phyloP scores from a whole-genome alignment of 441 rosid genomes.

The Pelargonium australe region DNA sequence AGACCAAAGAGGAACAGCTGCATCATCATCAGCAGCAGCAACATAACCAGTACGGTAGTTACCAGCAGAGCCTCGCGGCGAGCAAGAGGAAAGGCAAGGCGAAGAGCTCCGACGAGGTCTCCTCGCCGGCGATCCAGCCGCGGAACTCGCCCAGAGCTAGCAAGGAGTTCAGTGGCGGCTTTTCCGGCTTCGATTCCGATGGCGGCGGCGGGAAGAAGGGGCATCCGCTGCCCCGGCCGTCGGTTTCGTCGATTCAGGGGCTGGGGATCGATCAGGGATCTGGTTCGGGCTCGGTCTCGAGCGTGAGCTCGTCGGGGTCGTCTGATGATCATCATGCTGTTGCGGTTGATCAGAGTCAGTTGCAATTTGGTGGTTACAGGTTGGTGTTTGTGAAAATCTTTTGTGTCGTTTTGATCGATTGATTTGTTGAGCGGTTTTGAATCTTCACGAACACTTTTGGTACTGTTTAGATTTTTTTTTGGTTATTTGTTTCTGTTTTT shows the following conservation, averaged over 20 bases:
- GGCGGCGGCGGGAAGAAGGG: slow-evolving; percentile 14
- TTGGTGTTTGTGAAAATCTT: slow-evolving; percentile 1
- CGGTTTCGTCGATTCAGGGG: slow-evolving; percentile 2
- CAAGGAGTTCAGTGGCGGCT: not conserved
- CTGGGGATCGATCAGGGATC: slow-evolving; percentile 11
- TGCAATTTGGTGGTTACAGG: slow-evolving; percentile 17
- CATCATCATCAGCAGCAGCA: no score
- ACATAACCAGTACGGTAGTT: slow-evolving; percentile 2
- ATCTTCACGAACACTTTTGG: no score
- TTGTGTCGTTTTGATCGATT: not conserved
- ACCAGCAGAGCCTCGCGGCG: slow-evolving; percentile 8
- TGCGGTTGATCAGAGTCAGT: not conserved
- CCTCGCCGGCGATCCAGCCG: slow-evolving; percentile 2
- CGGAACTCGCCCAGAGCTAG: not conserved
- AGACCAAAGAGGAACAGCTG: slow-evolving; percentile 12
- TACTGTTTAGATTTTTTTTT: no score
- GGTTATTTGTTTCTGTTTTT: no score
- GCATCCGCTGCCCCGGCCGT: slow-evolving; percentile 21
- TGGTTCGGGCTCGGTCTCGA: slow-evolving; percentile 23
- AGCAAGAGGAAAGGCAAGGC: slow-evolving; percentile 10
- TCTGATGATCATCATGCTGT: slow-evolving; percentile 20
- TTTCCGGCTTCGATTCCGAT: not conserved
- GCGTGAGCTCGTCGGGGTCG: slow-evolving; percentile 28
- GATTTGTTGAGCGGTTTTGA: not conserved
- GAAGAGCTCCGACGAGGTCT: slow-evolving; percentile 18